Base-by-base conservation (phyloP, 2,329 filamentous ascomycete species). In the Dactylellina haptotyla region DNA sequence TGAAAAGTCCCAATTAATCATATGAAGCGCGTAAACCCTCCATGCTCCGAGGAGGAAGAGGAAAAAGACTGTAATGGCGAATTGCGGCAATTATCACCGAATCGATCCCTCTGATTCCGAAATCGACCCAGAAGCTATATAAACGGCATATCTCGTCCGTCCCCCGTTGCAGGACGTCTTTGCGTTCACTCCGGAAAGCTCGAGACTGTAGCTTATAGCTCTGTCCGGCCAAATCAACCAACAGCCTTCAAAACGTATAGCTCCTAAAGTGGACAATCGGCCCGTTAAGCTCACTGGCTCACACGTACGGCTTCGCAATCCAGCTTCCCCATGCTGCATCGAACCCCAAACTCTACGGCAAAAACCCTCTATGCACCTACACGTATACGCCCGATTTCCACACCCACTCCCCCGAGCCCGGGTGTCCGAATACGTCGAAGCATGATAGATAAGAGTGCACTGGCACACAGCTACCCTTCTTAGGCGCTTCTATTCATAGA, bases 121-220 rank as follows among this genome's bases (percentile, higher is more conserved):
- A 53, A 48, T 59, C 28, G 39, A 20, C 32, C 53, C 57, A 45
- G 53, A 28, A 51, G 61, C 62, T 73, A 73, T 73, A 73, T 73
- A 73, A 73, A 73, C 61, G 23, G 61, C 69, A 72, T 45, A 61
- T 46, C 61, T 66, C 69, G 54, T 73, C 69, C 67, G 34, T 53
- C 39, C 37, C 50, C 39, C 67, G 39, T n/a, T 53, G 32, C 28
- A 53, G 57, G n/a, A 53, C 48, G 30, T 14, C 61, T 56, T 64
- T 54, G 51, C 43, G 20, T 48, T 58, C 45, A 48, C 30, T 58
- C 53, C 46, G 45, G 34, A 39, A 30, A 46, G n/a, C 34, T 50
- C 20, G 10, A 45, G 18, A 34, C 32, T 14, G 32, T 14, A 34
- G 32, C 32, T 6, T 18, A 45, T 4, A 18, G 12, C n/a, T 14